Base-by-base conservation (phyloP, 2,329 filamentous ascomycete species). In the Clarireedia paspali region DNA sequence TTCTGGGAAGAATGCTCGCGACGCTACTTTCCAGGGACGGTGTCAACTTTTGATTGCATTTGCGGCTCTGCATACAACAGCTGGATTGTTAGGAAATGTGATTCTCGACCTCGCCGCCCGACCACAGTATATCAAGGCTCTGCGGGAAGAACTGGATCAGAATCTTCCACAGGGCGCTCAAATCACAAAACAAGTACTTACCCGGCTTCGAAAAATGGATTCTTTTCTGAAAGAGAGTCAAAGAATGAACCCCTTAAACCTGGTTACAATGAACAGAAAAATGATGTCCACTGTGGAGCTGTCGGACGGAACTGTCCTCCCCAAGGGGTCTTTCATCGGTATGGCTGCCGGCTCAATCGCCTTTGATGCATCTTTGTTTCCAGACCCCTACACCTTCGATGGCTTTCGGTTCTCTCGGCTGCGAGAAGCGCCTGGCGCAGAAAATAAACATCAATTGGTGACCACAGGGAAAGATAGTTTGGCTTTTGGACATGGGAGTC, bases 31-130 rank as follows among this genome's bases (percentile, higher is more conserved):
- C 12, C 50, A 53, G 44, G 50, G 40, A 42, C 49, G 49, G n/a
- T 51, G 49, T 20, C 49, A 51, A 45, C 49, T 51, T 5, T 24
- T 51, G 20, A 45, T 38, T 17, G 49, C 49, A 45, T 51, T 51
- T 9, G 49, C 39, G 34, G 49, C 49, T 2, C 17, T 51, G 1
- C 49, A 51, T 7, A 51, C 49, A 15, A 51, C 49, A 12, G 44
- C 49, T 2, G 49, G 49, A 10, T 4, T 51, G 15, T 6, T 51
- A 23, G 49, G 49, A 15, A 45, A 51, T 17, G 49, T 30, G 39
- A 45, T 84, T 47, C 81, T 78, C 62, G 75, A 78, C 50, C 65
- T 84, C 9, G 75, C 75, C 0, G 71, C 74, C 5, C 61, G 70
- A n/a, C 78, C 78, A 0, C 74, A 81, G 15, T 71, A 77, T 6